Conservation (phyloP, 257 asterid genomes). For the Handroanthus guayacan region DNA sequence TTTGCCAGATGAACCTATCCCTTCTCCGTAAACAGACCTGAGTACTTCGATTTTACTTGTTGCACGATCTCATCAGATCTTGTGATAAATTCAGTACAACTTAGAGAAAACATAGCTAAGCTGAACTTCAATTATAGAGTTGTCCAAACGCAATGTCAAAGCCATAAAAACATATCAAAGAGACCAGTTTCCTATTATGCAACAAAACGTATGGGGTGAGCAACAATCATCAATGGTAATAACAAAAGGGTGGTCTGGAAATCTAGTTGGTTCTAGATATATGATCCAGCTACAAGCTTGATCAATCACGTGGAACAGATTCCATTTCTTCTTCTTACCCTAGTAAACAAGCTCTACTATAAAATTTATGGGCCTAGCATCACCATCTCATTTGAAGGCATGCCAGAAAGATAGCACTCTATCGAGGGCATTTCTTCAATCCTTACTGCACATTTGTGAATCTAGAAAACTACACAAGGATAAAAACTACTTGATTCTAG, state of each 20-base stretch:
- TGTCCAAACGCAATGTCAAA: neutral
- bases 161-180: neutral
- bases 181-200: neutral
- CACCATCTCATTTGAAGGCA: constrained; percentile 19
- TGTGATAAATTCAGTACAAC: no score
- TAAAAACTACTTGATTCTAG: neutral
- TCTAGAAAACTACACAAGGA: neutral
- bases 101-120: neutral
- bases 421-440: neutral
- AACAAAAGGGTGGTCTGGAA: neutral
- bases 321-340: neutral
- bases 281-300: neutral
- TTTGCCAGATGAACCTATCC: no score
- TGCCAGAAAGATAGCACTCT: neutral
- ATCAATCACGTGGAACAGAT: neutral
- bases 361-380: constrained; percentile 2
- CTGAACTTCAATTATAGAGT: neutral
- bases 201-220: neutral
- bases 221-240: neutral
- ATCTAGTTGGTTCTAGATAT: neutral
- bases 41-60: no score
- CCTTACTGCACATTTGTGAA: constrained; percentile 1
- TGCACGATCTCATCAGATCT: no score
- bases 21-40: no score
- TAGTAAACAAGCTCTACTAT: neutral